Conservation (phyloP, 441 rosid genomes). For the Mallotus repandus region DNA sequence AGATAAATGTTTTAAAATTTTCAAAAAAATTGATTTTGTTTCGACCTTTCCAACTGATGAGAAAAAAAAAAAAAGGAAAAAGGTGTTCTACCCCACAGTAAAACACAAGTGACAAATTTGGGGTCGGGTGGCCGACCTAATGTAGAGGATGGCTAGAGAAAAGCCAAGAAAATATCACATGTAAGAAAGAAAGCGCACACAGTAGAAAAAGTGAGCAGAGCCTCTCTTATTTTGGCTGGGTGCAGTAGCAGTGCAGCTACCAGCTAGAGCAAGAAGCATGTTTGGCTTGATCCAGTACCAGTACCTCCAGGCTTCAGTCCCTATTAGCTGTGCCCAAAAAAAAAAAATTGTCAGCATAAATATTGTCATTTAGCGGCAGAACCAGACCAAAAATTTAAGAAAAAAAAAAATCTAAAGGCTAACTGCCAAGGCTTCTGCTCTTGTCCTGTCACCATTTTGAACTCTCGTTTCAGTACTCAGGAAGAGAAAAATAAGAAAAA, state of each 20-base stretch:
- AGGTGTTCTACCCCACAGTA: background rate
- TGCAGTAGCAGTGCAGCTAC: background rate
- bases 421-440: background rate
- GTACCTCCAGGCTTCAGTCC: too few relatives aligned
- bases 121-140: background rate
- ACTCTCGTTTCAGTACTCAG: background rate
- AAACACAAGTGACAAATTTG: background rate
- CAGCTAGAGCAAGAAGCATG: conserved; percentile 12
- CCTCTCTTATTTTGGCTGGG: background rate
- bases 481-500: background rate
- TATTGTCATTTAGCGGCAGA: conserved; percentile 17
- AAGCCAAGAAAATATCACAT: conserved; percentile 16
- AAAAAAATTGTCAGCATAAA: background rate
- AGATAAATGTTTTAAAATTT: background rate
- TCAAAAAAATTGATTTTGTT: background rate
- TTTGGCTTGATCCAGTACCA: conserved; percentile 14
- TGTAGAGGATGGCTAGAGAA: background rate
- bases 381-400: background rate
- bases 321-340: background rate
- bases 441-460: conserved; percentile 11
- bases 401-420: background rate
- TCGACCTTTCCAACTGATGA: background rate
- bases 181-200: background rate
- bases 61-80: background rate
- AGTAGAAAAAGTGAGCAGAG: background rate